phyloP scores from a whole-genome alignment of 1,284 basidiomycete genomes.

The Kwoniella shivajii region DNA sequence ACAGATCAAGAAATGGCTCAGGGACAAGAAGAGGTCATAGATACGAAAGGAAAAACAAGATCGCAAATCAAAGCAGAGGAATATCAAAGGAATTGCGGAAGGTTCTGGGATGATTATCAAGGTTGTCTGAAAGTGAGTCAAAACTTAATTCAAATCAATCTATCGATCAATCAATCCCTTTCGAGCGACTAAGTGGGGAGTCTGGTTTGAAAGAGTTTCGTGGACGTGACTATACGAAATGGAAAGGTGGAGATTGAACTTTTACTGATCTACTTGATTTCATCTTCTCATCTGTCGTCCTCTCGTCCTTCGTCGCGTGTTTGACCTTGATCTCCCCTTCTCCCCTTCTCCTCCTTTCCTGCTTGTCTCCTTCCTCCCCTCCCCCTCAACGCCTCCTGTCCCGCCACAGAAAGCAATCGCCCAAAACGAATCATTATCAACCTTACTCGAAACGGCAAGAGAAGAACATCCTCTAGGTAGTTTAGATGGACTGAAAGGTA shows the following conservation, averaged over 20 bases:
- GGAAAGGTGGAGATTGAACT: too few species aligned
- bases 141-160: background rate
- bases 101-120: constrained; percentile 75
- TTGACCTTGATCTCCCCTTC: constrained; percentile 9
- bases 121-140: constrained; percentile 70
- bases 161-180: too few species aligned
- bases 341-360: too few species aligned
- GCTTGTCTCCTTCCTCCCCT: too few species aligned
- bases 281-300: background rate
- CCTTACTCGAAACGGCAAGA: constrained; percentile 74
- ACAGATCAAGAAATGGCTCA: background rate
- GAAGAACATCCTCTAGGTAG: constrained; percentile 70
- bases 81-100: constrained; percentile 79
- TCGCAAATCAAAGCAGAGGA: constrained; percentile 64
- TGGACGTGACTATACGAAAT: too few species aligned
- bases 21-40: constrained; percentile 14
- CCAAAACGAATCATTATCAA: constrained; percentile 69
- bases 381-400: too few species aligned
- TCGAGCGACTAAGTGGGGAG: too few species aligned
- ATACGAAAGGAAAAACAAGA: constrained; percentile 44
- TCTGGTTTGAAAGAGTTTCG: too few species aligned
- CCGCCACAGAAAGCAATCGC: constrained; percentile 75
- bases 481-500: constrained; percentile 43
- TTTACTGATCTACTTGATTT: background rate
- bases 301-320: background rate